Base-by-base conservation (phyloP, 768 basidiomycete genomes). In the Rhodotorula kratochvilovae region DNA sequence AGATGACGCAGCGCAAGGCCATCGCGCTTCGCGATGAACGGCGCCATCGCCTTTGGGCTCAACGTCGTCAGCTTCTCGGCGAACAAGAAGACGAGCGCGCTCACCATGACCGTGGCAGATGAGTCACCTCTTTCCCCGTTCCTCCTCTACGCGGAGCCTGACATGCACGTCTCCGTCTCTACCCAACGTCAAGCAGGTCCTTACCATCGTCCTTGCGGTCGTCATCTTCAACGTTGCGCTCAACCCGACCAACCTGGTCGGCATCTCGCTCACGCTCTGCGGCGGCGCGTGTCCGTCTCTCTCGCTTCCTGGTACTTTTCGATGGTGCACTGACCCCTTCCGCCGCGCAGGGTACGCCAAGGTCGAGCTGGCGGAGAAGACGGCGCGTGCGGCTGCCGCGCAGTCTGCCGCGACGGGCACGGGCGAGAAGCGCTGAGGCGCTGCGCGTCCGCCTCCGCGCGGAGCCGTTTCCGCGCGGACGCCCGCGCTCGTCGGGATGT, bases 41-140 rank as follows among this genome's bases (percentile, higher is more conserved):
- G 93, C 0, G 79, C 83, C 23, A 87, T 98, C 77, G 96, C 96
- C 7, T 97, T 96, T 78, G 89, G 87, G 23, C 83, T 99, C 62
- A 99, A 98, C 76, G 87, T 97, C 5, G 90, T 96, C 67, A 91
- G 89, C 79, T 96, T 99, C 78, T 90, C 90, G 15, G 91, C 96
- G n/a, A 99, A 98, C 82, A 88, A 89, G 80, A 88, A 89, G 78
- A 88, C 91, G 0, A 92, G 93, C 4, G 88, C 92, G 21, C 79
- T 95, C 73, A 89, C 88, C 58, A 95, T 94, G 90, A 91, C 89
- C 17, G 92, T 95, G 58, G 90, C 91, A 70, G 89, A 89, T 90
- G n/a, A 3, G 36, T 19, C n/a, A 31, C 21, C 46, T 31, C 23
- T 50, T 29, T 31, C 31, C 23, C 27, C 7, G 11, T n/a, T 25